Evolutionary conservation across 2,329 filamentous ascomycete genomes (phyloP).

Genomic region (Penicillium sp.): DNA sequence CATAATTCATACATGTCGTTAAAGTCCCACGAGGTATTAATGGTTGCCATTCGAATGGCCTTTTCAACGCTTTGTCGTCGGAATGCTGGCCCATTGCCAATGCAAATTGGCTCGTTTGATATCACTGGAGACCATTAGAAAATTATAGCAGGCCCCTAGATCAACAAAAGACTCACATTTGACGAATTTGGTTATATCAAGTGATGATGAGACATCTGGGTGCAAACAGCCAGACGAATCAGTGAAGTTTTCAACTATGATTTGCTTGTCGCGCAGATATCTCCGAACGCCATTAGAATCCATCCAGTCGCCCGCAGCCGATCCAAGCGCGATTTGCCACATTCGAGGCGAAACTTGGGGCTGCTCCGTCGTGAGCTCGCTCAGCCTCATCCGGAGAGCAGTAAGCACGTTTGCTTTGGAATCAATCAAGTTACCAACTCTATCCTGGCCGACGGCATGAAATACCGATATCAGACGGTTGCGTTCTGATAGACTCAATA

Average conservation of each 20-base stretch:
- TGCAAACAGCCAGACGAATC: conserved; percentile 8
- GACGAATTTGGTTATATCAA: conserved; percentile 17
- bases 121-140: conserved; percentile 20
- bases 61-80: conserved; percentile 23
- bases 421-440: conserved; percentile 17
- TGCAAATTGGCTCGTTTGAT: conserved; percentile 18
- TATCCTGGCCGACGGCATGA: conserved; percentile 15
- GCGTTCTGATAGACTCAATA: conserved; percentile 11
- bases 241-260: conserved; percentile 13
- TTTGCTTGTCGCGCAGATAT: conserved; percentile 19
- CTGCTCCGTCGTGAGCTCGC: conserved; percentile 10
- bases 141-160: not conserved
- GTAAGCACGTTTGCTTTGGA: conserved; percentile 18
- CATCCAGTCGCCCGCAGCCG: conserved; percentile 20
- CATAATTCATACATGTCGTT: conserved; percentile 14
- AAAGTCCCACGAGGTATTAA: conserved; percentile 11
- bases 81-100: conserved; percentile 27
- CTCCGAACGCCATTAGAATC: conserved; percentile 29
- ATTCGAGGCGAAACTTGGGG: conserved; percentile 12
- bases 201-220: conserved; percentile 7
- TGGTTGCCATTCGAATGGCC: conserved; percentile 19
- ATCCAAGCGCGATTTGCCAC: conserved; percentile 20
- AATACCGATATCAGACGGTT: conserved; percentile 19
- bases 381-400: conserved; percentile 9
- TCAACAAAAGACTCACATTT: conserved; percentile 17